These are phyloP conservation scores for Casuarina glauca DNA, from an alignment of 306 rosid genomes.

Conservation along the genomic window DNA sequence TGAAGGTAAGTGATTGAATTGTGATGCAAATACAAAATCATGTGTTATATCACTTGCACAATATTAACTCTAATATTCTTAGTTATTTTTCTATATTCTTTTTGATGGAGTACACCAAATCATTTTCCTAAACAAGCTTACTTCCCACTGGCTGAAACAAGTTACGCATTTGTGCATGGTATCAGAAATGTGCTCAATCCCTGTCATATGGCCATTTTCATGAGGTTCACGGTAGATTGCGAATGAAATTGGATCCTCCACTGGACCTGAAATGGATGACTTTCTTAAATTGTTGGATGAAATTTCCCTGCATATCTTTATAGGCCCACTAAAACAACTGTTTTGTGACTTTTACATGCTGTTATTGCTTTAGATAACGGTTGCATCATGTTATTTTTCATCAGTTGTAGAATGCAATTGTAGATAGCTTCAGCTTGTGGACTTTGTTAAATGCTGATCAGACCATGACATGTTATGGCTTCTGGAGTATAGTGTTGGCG, in stretches of 20 bases:
- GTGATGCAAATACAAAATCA: slow-evolving; percentile 6
- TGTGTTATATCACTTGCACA: slow-evolving; percentile 8
- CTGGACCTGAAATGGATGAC: neutral
- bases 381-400: neutral
- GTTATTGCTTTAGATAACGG: neutral
- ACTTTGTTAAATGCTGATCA: neutral
- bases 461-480: neutral
- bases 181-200: slow-evolving; percentile 7
- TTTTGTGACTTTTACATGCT: neutral
- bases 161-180: slow-evolving; percentile 6
- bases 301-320: neutral
- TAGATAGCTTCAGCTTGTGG: neutral
- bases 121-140: slow-evolving; percentile 16
- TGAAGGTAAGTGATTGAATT: slow-evolving; percentile 60
- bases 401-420: neutral
- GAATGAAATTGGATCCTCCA: slow-evolving; percentile 2
- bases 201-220: slow-evolving; percentile 7
- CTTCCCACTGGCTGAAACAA: slow-evolving; percentile 9
- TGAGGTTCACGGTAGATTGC: slow-evolving; percentile 21
- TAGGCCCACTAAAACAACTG: neutral
- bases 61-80: neutral
- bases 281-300: slow-evolving; percentile 2
- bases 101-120: slow-evolving; percentile 12
- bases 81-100: neutral
- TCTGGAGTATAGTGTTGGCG: neutral